These are phyloP conservation scores for Kalaharituber pfeilii DNA, from an alignment of 2,329 filamentous ascomycete genomes.

Conservation along the genomic window DNA sequence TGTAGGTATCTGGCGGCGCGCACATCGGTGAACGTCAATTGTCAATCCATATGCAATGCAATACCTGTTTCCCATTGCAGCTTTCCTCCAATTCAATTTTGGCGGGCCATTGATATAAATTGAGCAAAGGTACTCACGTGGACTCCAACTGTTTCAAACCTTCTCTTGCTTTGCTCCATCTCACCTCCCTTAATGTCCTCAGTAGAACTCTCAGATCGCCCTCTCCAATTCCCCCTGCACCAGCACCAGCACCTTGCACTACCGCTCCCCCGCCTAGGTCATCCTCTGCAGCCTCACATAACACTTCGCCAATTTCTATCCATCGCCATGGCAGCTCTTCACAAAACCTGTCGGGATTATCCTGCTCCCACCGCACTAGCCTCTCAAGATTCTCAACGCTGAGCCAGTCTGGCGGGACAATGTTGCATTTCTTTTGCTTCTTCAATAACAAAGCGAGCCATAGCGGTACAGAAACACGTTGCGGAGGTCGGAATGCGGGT, in stretches of 20 bases:
- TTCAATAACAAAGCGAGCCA: slow-evolving; percentile 94
- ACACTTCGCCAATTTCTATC: slow-evolving; percentile 74
- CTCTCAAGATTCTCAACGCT: slow-evolving; percentile 54
- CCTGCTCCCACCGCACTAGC: slow-evolving; percentile 67
- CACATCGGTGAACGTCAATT: no score
- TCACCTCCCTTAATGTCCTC: slow-evolving; percentile 15
- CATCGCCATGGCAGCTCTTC: slow-evolving; percentile 81
- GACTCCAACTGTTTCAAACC: slow-evolving; percentile 12
- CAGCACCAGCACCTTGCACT: slow-evolving; percentile 43
- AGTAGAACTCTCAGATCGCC: slow-evolving; percentile 50
- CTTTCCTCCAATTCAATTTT: no score
- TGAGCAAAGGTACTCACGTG: slow-evolving; percentile 5
- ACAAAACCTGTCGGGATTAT: slow-evolving; percentile 54
- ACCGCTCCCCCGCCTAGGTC: slow-evolving; percentile 61
- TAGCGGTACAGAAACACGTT: slow-evolving; percentile 61
- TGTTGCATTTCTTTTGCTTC: slow-evolving; percentile 83
- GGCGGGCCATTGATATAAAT: neutral
- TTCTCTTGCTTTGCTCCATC: slow-evolving; percentile 16
- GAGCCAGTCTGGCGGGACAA: slow-evolving; percentile 80
- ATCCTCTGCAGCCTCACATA: slow-evolving; percentile 70
- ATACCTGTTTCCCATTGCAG: no score
- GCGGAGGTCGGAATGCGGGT: slow-evolving; percentile 59
- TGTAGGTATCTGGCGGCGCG: slow-evolving; percentile 14
- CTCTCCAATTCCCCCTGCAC: slow-evolving; percentile 47
- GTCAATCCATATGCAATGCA: no score